Percentiles rank a stretch among this genome's conserved stretches.
Conservation (phyloP, 2,329 filamentous ascomycete genomes). For the Aspergillus novoparasiticus region DNA sequence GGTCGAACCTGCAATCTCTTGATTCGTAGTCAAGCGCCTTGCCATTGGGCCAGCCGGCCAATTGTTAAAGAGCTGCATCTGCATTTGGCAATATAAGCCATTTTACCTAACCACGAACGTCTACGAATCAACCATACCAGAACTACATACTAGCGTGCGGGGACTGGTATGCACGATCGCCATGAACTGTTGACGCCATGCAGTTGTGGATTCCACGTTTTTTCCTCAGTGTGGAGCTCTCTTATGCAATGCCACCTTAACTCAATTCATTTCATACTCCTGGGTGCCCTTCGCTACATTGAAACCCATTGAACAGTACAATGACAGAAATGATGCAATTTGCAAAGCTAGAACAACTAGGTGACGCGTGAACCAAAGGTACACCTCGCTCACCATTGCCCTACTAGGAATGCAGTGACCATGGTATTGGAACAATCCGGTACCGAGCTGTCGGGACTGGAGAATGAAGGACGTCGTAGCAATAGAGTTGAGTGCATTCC, state of each 20-base stretch:
- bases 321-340: background rate
- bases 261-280: background rate
- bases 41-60: slow-evolving; percentile 7
- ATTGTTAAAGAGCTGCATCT: background rate
- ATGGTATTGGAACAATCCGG: slow-evolving; percentile 1
- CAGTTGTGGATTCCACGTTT: background rate
- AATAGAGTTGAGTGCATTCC: slow-evolving; percentile 10
- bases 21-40: slow-evolving; percentile 25
- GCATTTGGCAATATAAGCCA: background rate
- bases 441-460: background rate
- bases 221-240: background rate
- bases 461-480: slow-evolving; percentile 9
- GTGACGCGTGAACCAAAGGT: background rate
- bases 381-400: background rate
- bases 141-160: background rate
- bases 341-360: background rate
- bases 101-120: background rate
- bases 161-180: background rate
- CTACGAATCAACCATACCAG: background rate
- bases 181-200: background rate
- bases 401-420: background rate
- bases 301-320: background rate
- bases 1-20: slow-evolving; percentile 54
- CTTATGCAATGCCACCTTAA: background rate
- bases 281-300: background rate